A percentile compares a stretch with the other conserved stretches of the same genome.
Conservation (phyloP, 805 yeast species). For the Brettanomyces naardenensis region DNA sequence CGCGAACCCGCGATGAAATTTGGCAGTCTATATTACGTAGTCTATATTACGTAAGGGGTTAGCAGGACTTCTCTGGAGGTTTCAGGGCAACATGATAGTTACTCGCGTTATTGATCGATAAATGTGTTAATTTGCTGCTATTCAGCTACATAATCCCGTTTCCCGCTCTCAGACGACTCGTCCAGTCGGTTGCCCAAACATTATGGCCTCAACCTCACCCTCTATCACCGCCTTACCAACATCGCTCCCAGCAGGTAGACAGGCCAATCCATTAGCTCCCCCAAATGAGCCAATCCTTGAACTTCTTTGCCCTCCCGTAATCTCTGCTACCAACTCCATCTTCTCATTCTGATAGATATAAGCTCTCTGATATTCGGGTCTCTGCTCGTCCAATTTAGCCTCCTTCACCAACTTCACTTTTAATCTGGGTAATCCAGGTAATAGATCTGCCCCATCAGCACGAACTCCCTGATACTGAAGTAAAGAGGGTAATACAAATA, state of each 20-base stretch:
- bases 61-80: too few species aligned
- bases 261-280: constrained; percentile 37
- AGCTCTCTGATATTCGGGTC: constrained; percentile 48
- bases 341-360: constrained; percentile 19
- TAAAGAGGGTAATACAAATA: constrained; percentile 41
- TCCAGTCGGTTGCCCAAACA: constrained; percentile 22
- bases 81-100: too few species aligned
- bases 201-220: constrained; percentile 17
- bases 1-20: too few species aligned
- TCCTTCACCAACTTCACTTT: constrained; percentile 26
- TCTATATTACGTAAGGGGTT: too few species aligned
- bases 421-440: constrained; percentile 26
- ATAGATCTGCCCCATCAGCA: constrained; percentile 2
- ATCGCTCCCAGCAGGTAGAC: constrained; percentile 31
- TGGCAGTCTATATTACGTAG: too few species aligned
- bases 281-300: constrained; percentile 39
- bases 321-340: constrained; percentile 28
- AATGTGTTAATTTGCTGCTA: too few species aligned
- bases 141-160: too few species aligned
- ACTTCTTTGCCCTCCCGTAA: constrained; percentile 46
- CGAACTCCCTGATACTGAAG: constrained; percentile 28
- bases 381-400: constrained; percentile 31
- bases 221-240: constrained; percentile 7
- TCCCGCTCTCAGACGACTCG: too few species aligned
- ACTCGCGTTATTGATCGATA: too few species aligned